Percentiles rank a stretch among this genome's conserved stretches.
Conservation (phyloP, 441 rosid genomes). For the Hura crepitans region DNA sequence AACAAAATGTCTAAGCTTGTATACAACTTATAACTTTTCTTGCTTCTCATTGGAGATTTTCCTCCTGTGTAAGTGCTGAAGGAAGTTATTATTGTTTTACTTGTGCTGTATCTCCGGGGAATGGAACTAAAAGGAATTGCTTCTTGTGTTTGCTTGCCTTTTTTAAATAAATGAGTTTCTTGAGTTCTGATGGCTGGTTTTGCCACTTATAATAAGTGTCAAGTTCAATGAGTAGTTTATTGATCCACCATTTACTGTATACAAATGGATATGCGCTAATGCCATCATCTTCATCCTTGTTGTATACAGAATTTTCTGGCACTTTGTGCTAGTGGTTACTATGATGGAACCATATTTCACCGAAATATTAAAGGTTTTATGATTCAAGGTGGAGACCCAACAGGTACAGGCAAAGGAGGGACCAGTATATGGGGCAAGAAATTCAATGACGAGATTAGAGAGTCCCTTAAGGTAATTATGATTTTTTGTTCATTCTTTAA, state of each 20-base stretch:
- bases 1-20: neutral
- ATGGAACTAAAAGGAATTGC: neutral
- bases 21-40: neutral
- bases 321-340: constrained; percentile 82
- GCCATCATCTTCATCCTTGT: neutral
- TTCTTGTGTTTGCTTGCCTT: neutral
- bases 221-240: neutral
- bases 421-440: constrained; percentile 97
- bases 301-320: constrained; percentile 83
- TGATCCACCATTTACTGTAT: neutral
- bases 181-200: neutral
- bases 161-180: neutral
- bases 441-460: constrained; percentile 94
- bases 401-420: constrained; percentile 92
- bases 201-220: neutral
- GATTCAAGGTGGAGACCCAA: constrained; percentile 99
- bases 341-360: constrained; percentile 86
- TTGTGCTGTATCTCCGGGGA: neutral
- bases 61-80: neutral
- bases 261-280: neutral
- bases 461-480: constrained; percentile 80
- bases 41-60: neutral
- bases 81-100: neutral
- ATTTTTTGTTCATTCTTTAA: neutral
- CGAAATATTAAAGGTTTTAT: constrained; percentile 92